Percentiles rank a stretch among this genome's conserved stretches.
phyloP scores from a whole-genome alignment of 371 early-diverging fungal species.

The Lichtheimia corymbifera region DNA sequence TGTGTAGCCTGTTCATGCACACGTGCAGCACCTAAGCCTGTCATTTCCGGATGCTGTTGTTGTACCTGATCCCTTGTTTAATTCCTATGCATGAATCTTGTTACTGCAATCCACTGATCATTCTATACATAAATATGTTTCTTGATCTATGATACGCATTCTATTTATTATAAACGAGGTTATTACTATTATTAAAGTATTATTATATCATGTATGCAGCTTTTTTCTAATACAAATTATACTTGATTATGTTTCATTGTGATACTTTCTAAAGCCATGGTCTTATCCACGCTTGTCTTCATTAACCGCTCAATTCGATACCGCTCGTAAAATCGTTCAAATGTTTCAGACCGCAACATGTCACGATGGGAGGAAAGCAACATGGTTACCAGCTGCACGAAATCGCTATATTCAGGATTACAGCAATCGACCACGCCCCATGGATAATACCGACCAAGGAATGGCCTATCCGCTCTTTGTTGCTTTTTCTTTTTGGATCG shows the following conservation, averaged over 20 bases:
- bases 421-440: conserved; percentile 94
- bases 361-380: conserved; percentile 70
- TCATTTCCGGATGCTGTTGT: conserved; percentile 63
- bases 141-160: too few species aligned
- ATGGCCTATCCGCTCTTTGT: neutral
- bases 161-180: too few species aligned
- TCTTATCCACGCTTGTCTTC: conserved; percentile 15
- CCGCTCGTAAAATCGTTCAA: conserved; percentile 85
- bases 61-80: conserved; percentile 41
- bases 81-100: too few species aligned
- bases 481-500: conserved; percentile 22
- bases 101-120: too few species aligned
- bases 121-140: too few species aligned
- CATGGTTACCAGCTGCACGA: conserved; percentile 54
- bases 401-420: conserved; percentile 84
- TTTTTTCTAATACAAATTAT: too few species aligned
- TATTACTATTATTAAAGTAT: too few species aligned
- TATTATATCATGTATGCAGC: too few species aligned
- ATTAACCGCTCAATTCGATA: conserved; percentile 83
- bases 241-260: too few species aligned
- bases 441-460: conserved; percentile 91
- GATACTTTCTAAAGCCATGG: too few species aligned
- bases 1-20: conserved; percentile 43
- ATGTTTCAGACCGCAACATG: conserved; percentile 82
- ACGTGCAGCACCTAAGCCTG: conserved; percentile 86